Evolutionary conservation across 352 stramenopile species (phyloP), one percentile per base, ranked within the genome.

Genomic region (Elongisporangium undulatum): DNA sequence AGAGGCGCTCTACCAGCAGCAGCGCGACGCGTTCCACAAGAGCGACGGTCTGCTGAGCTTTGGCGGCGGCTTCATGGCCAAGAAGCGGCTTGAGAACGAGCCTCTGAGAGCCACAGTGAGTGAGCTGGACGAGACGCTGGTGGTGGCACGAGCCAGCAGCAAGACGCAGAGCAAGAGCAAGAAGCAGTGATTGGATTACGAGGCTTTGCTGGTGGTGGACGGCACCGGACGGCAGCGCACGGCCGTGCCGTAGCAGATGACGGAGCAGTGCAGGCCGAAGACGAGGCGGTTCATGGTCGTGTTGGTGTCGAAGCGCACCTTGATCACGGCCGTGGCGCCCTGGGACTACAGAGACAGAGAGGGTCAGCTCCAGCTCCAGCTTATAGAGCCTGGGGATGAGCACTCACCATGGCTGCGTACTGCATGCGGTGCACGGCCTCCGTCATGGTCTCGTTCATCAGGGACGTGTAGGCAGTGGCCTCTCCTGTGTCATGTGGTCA

Each of bases 281-380:
- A 93, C 79, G 51, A 93, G 75, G 48, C 84, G 82, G 53, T 93
- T 93, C 84, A 93, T 93, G 13, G 84, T 91, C 67, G 79, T 90
- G 67, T 89, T 93, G 48, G 82, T 87, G 66, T 92, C 82, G 62
- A 93, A 92, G 51, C 82, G 82, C 57, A 90, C 83, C 51, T 88
- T 90, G 54, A 93, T 74, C 24, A 93, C 69, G 12, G 82, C 78
- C 22, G 84, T 92, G n/a, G 84, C 84, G 0, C 84, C 84, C 29
- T 88, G 76, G 22, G 79, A 85, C 72, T 87, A 55, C 3, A 53
- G 12, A 6, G 4, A 55, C 23, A 23, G 29, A 38, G 17, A 60
- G n/a, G 52, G 9, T 56, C 2, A 49, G 5, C n/a, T 10, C 6
- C 7, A 45, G 12, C 13, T 7, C 26, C 4, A 3, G 5, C 20